Base-by-base conservation (phyloP, 192 early-diverging fungal genomes). In the Umbelopsis isabellina region DNA sequence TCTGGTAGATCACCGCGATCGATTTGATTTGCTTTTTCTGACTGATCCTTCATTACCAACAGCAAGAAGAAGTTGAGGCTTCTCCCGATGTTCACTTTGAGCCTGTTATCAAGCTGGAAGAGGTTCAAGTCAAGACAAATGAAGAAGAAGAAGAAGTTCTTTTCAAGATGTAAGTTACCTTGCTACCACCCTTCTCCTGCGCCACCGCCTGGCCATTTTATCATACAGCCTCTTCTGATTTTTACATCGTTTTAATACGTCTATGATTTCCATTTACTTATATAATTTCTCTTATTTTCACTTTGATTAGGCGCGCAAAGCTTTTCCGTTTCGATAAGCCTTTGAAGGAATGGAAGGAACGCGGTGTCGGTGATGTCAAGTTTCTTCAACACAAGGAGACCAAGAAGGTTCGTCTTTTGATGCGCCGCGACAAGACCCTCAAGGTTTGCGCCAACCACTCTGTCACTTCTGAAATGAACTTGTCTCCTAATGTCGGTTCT, bases 391-490 rank as follows among this genome's bases (percentile, higher is more conserved):
- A 99, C 89, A 95, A 96, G 87, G 84, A 87, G 58, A 84, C 87
- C 72, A 85, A 85, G 67, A 96, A 95, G 84, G 83, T 98, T 79
- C 96, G 97, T 74, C 76, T 99, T n/a, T 84, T 99, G 75, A 99
- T 99, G 97, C 92, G 97, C 49, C 91, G 97, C 51, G 97, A 99
- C 76, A 97, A 98, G 85, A 99, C 96, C 22, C 89, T 88, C 76
- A 99, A 99, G 91, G 92, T 99, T 73, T 99, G 97, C 80, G 96
- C 97, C 79, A 99, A 99, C 89, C 97, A 99, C 86, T 91, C 91
- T 75, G 80, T 98, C 70, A 90, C 95, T 48, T 64, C 87, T 6
- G 92, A 93, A 48, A 97, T 99, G 92, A 86, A 85, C 46, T 87
- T 99, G 74, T 86, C 89, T 25, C 92, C 97, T 41, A 99, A 99